These are phyloP conservation scores for Uncinocarpus reesii DNA, from an alignment of 2,329 filamentous ascomycete genomes.

Conservation along the genomic window DNA sequence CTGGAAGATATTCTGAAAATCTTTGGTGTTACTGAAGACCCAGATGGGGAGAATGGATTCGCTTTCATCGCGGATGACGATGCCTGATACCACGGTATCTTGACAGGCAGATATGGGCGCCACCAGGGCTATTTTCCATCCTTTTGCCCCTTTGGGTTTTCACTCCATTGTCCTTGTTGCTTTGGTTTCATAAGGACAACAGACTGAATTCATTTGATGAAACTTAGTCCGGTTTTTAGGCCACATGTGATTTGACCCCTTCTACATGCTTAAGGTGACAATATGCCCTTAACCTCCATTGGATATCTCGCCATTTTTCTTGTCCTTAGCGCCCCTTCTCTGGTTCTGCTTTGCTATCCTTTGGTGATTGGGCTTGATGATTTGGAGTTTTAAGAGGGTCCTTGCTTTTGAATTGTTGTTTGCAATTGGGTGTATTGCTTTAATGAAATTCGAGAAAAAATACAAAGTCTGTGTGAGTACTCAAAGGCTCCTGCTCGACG, in stretches of 20 bases:
- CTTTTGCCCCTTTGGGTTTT: neutral
- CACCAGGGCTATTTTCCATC: neutral
- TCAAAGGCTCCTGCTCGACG: neutral
- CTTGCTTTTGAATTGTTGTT: neutral
- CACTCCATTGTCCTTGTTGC: no score
- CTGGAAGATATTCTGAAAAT: conserved; percentile 11
- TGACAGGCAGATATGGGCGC: no score
- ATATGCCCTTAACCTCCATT: neutral
- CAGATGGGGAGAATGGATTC: conserved; percentile 9
- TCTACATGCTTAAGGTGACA: neutral
- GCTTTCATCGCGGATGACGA: conserved; percentile 6
- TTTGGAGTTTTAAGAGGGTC: neutral
- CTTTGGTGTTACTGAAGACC: conserved; percentile 13
- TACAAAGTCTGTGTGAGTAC: neutral
- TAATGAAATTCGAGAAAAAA: neutral
- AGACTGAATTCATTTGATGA: no score
- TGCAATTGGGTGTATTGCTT: neutral
- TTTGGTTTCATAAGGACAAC: no score
- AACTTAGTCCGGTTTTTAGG: no score
- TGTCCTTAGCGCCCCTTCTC: neutral
- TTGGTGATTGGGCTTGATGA: neutral
- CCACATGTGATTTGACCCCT: neutral
- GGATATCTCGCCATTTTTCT: neutral
- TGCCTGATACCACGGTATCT: neutral
- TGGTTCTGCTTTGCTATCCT: neutral